These are phyloP conservation scores for Saccharomycopsis hybrid DNA, from an alignment of 1,139 yeast genomes.

Conservation along the genomic window DNA sequence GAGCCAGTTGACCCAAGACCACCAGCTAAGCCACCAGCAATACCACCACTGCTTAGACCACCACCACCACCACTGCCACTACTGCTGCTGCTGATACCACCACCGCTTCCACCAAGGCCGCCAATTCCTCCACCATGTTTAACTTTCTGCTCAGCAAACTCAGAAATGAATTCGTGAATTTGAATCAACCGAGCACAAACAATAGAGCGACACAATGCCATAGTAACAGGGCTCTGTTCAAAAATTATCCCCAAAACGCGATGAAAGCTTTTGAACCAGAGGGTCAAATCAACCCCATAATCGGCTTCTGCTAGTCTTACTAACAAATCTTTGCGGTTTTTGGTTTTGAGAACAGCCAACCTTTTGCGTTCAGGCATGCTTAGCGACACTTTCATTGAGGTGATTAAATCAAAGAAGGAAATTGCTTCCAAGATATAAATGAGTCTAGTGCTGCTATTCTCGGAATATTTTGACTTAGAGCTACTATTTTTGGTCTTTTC, in stretches of 20 bases:
- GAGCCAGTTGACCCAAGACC: background rate
- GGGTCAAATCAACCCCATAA: constrained; percentile 89
- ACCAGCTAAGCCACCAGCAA: constrained; percentile 5
- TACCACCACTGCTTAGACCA: background rate
- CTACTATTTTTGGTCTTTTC: constrained; percentile 31
- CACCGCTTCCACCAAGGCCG: constrained; percentile 1
- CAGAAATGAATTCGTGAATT: constrained; percentile 73
- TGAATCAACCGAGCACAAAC: constrained; percentile 87
- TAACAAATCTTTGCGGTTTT: constrained; percentile 53
- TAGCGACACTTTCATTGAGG: constrained; percentile 51
- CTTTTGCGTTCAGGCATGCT: constrained; percentile 80
- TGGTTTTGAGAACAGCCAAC: constrained; percentile 54
- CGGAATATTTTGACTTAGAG: constrained; percentile 46
- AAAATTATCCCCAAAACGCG: constrained; percentile 64
- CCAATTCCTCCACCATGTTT: constrained; percentile 4
- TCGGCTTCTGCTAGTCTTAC: constrained; percentile 80
- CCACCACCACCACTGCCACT: too few species aligned
- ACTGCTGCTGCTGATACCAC: background rate
- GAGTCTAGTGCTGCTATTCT: constrained; percentile 59
- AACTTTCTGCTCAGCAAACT: constrained; percentile 29
- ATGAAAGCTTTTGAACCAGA: constrained; percentile 90
- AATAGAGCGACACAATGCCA: constrained; percentile 88
- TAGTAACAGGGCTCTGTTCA: constrained; percentile 83
- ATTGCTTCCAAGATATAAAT: constrained; percentile 69
- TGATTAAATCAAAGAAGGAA: constrained; percentile 61